Evolutionary conservation across 2,329 filamentous ascomycete species (phyloP), one percentile per base, ranked within the genome.

Genomic region (Bimuria novae-zelandiae): DNA sequence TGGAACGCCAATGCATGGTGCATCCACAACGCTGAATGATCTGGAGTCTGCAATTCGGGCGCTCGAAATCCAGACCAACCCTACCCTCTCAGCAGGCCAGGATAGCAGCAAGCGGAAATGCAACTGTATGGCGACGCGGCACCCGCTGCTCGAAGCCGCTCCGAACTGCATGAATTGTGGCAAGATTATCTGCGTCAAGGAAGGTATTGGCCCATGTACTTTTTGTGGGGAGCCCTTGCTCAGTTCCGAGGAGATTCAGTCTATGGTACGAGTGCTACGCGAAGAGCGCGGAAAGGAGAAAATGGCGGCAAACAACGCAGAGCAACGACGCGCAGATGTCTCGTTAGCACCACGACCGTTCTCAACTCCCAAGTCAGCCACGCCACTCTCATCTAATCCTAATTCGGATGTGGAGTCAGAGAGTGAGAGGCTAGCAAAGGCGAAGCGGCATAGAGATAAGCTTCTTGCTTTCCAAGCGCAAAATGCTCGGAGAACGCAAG

Each of bases 111-210:
- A 85, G 45, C 83, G 89, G 6, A 86, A 85, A 51, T 99, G 94
- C 74, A 89, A 89, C 64, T 99, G 94, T 72, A 91, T 95, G 67
- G 94, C 90, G 0, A 86, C 89, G 0, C 84, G 90, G 1, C 94
- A 99, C 72, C 90, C 93, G 0, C 82, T 97, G 2, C 88, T 97
- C 39, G 85, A 85, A n/a, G 92, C 93, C 0, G 92, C 92, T 0
- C 94, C 94, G 0, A 99, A 97, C 71, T 99, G 94, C 70, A 77
- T 95, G 14, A 87, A 83, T 39, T 99, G 94, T 65, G 94, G 94
- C 54, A 97, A 97, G 72, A 91, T 99, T 11, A 88, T 97, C 49
- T 99, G 94, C 71, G 85, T 96, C 21, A 92, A 94, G 67, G 92
- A 99, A 74, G 94, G 94, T 0, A 80, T 97, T 0, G 93, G 93